Conservation (phyloP, 164 flowering plant genomes). For the Umbilicus rupestris region DNA sequence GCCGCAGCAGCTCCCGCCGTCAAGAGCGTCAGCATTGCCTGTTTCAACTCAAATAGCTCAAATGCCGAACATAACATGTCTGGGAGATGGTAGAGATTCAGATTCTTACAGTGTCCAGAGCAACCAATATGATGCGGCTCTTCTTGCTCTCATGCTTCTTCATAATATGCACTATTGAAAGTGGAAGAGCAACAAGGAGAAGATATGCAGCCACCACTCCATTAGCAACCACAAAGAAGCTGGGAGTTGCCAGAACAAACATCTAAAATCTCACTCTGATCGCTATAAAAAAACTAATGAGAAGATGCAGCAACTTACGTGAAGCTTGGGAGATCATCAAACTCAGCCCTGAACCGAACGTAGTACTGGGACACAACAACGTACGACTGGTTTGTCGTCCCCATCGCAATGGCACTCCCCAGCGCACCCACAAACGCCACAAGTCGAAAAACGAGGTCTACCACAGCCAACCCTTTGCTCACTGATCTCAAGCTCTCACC, state of each 20-base stretch:
- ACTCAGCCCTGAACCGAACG: conserved; percentile 27
- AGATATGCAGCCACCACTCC: conserved; percentile 28
- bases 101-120: conserved; percentile 30
- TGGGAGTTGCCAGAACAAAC: conserved; percentile 8
- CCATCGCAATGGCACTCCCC: conserved; percentile 42
- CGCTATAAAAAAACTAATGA: neutral
- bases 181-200: conserved; percentile 26
- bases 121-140: conserved; percentile 26
- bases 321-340: conserved; percentile 35
- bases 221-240: conserved; percentile 39
- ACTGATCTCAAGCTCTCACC: conserved; percentile 10
- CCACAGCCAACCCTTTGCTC: conserved; percentile 20
- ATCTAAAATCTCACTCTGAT: too few relatives aligned
- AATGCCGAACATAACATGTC: too few relatives aligned
- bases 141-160: conserved; percentile 21
- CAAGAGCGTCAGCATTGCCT: conserved; percentile 32
- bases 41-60: neutral
- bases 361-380: conserved; percentile 26
- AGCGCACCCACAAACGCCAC: conserved; percentile 24
- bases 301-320: too few relatives aligned
- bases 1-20: conserved; percentile 45
- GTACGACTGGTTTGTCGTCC: conserved; percentile 29
- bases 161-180: conserved; percentile 30
- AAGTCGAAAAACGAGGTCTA: conserved; percentile 30
- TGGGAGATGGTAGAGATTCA: too few relatives aligned